Base-by-base conservation (phyloP, 495 filamentous ascomycete species). In the Penicillium bialowiezense region DNA sequence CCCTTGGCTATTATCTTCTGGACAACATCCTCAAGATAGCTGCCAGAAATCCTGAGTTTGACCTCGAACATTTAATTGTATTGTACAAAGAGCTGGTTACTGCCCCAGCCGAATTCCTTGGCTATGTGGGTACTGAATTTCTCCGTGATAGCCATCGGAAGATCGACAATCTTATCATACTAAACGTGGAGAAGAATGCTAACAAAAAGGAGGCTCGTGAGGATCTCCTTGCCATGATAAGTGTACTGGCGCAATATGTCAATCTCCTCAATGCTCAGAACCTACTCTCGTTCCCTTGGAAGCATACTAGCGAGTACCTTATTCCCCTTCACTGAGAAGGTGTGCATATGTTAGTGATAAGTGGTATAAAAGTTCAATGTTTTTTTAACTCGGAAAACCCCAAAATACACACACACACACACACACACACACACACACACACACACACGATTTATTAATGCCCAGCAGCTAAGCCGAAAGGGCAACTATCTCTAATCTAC, bases 251-350 rank as follows among this genome's bases (percentile, higher is more conserved):
- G 7, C 40, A 44, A 12, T 54, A 50, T 50, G 32, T 54, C 24
- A 54, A 54, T 45, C 34, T 54, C 6, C 35, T 54, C 12, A 54
- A 54, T 50, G 52, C 52, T 7, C 52, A 54, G 45, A 54, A 54
- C 19, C 34, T 54, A 39, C 41, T 33, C 21, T 7, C 50, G 34
- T 54, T 50, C 44, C 52, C 52, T 4, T 54, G 52, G 52, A 49
- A 41, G 9, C 52, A 54, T 34, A 33, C 39, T 1, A n/a, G 13
- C 12, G 52, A 54, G 34, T 54, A 54, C 36, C 39, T 29, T 21
- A 44, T 44, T 19, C 26, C 15, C 5, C 17, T 3, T 6, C 15
- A 33, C 15, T 32, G 15, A 44, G 21, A n/a, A n/a, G n/a, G n/a
- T n/a, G n/a, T n/a, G n/a, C n/a, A n/a, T n/a, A n/a, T n/a, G n/a